A percentile compares a stretch with the other conserved stretches of the same genome.
phyloP scores from a whole-genome alignment of 2,329 filamentous ascomycete genomes.

The Zymoseptoria crescenta region DNA sequence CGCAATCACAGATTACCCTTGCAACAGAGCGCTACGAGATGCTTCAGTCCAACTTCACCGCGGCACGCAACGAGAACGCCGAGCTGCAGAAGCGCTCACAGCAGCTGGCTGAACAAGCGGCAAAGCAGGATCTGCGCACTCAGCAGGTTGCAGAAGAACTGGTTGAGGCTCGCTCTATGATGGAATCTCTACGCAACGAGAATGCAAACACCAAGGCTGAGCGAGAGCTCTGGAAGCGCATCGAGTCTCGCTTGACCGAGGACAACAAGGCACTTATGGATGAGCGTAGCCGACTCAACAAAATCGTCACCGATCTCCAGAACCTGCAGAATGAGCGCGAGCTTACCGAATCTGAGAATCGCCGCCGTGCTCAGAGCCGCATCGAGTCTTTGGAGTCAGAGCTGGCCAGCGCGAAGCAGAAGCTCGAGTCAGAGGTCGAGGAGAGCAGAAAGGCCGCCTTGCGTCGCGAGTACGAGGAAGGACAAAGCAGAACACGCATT shows the following conservation, averaged over 20 bases:
- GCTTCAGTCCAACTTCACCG: constrained; percentile 77
- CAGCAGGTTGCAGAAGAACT: constrained; percentile 92
- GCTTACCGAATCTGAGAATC: constrained; percentile 69
- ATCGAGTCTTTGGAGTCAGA: constrained; percentile 75
- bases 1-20: constrained; percentile 72
- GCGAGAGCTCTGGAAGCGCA: constrained; percentile 88
- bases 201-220: constrained; percentile 89
- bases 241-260: constrained; percentile 78
- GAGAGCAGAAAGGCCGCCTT: constrained; percentile 75
- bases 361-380: constrained; percentile 69
- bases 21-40: constrained; percentile 81
- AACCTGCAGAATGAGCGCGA: constrained; percentile 88
- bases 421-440: constrained; percentile 73
- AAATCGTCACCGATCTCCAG: constrained; percentile 74
- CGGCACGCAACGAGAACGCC: constrained; percentile 74
- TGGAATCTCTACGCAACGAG: constrained; percentile 84
- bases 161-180: constrained; percentile 70
- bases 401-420: constrained; percentile 68
- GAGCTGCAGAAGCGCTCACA: constrained; percentile 80
- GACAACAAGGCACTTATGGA: constrained; percentile 80
- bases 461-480: constrained; percentile 82
- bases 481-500: constrained; percentile 82
- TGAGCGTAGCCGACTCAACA: constrained; percentile 77
- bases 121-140: constrained; percentile 80
- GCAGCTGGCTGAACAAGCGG: constrained; percentile 68